Base-by-base conservation (phyloP, 1,139 yeast genomes). In the Pichia sp. region DNA sequence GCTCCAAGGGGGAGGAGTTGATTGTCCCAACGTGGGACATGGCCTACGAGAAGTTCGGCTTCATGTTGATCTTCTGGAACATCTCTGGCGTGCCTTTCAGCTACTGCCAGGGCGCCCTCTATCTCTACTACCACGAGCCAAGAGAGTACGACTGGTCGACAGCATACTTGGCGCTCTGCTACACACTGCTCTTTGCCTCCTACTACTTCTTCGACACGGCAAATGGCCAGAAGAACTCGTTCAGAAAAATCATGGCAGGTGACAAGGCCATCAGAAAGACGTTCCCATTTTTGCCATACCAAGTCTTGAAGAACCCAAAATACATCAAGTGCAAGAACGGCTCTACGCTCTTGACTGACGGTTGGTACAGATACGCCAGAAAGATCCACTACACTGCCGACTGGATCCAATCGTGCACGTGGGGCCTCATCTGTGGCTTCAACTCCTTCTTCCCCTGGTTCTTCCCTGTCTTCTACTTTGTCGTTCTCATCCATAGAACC, bases 71-170 rank as follows among this genome's bases (percentile, higher is more conserved):
- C 64, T 93, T 93, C 78, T 93, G 99, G 99, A 93, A 93, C 75
- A 90, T 93, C 72, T 97, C 98, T 42, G 99, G 99, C 65, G 99
- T 93, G 45, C 99, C 99, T 52, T 93, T 85, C 82, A 93, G 98
- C 50, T 93, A 93, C 76, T 90, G 97, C 73, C 97, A 90, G 70
- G 87, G 95, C 71, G 88, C 96, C 10, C 77, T 93, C 64, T 93
- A 75, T 75, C 73, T 93, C 66, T 84, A 84, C 61, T 84, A 83
- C 74, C 96, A 88, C 71, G 80, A 88, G 57, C 98, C 98, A 49
- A 64, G 75, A 38, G 96, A 87, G 67, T 93, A 93, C 75, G 71
- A 76, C 55, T 84, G 93, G 87, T 79, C 93, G 8, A 69, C 76
- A 38, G 59, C 65, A 31, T 88, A 85, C 76, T 82, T 83, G 69